Percentiles rank a stretch among this genome's conserved stretches.
These are phyloP conservation scores for Russula olivacea DNA, from an alignment of 768 basidiomycete species.

Conservation along the genomic window DNA sequence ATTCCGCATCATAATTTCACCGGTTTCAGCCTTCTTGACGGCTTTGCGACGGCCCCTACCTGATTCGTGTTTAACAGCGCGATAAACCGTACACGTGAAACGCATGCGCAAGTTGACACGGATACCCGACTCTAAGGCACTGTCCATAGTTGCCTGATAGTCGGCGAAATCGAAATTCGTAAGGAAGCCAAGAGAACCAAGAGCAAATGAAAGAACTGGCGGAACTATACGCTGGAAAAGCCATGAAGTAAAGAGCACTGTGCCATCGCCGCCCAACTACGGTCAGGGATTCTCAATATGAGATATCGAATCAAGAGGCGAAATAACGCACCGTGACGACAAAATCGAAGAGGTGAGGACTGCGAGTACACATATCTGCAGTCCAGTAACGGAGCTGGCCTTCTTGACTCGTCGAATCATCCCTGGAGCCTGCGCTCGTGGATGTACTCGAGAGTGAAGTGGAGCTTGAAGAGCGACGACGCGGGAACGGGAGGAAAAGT, in stretches of 20 bases:
- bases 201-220: constrained; percentile 94
- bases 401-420: constrained; percentile 49
- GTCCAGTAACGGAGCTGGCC: constrained; percentile 99
- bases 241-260: constrained; percentile 98
- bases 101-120: constrained; percentile 98
- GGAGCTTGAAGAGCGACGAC: constrained; percentile 65
- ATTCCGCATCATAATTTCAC: constrained; percentile 96
- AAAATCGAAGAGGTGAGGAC: constrained; percentile 93
- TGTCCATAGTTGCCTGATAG: constrained; percentile 79
- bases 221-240: constrained; percentile 97
- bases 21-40: constrained; percentile 88
- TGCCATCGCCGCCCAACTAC: constrained; percentile 96
- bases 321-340: constrained; percentile 77
- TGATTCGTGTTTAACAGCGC: constrained; percentile 70
- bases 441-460: constrained; percentile 55
- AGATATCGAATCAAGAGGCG: background rate
- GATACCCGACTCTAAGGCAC: constrained; percentile 85
- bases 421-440: constrained; percentile 39
- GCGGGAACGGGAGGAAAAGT: constrained; percentile 73
- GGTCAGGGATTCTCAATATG: background rate
- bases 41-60: constrained; percentile 62
- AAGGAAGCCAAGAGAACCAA: constrained; percentile 95
- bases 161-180: constrained; percentile 94
- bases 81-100: constrained; percentile 97
- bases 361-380: constrained; percentile 86